A percentile compares a stretch with the other conserved stretches of the same genome.
These are phyloP conservation scores for Elongisporangium anandrum DNA, from an alignment of 352 stramenopile genomes.

Conservation along the genomic window DNA sequence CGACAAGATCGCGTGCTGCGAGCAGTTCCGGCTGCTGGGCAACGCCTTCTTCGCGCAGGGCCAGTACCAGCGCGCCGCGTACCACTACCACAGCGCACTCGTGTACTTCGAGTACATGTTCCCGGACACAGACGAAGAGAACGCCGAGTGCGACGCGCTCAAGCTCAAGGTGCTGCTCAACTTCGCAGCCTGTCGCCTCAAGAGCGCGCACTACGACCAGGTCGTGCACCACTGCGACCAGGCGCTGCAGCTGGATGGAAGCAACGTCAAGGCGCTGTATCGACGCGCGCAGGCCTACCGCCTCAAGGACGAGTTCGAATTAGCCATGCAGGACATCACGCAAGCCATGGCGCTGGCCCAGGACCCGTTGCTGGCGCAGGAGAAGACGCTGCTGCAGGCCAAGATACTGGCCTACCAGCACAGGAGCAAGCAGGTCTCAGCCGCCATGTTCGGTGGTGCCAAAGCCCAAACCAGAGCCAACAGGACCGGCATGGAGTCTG, in stretches of 20 bases:
- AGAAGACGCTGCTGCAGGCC: constrained; percentile 52
- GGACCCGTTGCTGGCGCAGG: constrained; percentile 40
- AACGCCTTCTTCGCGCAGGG: constrained; percentile 77
- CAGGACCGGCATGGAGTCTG: background rate
- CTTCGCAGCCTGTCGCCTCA: constrained; percentile 67
- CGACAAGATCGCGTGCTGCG: constrained; percentile 56
- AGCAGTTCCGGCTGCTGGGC: constrained; percentile 61
- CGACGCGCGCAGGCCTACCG: constrained; percentile 59
- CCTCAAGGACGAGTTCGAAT: constrained; percentile 65
- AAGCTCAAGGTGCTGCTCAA: constrained; percentile 69
- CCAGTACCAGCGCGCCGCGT: constrained; percentile 76
- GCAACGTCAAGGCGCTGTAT: constrained; percentile 67
- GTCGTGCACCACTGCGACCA: constrained; percentile 58
- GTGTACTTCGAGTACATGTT: constrained; percentile 89
- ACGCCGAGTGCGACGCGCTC: constrained; percentile 37
- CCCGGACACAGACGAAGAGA: constrained; percentile 53
- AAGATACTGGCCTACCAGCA: constrained; percentile 75
- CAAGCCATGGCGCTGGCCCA: constrained; percentile 24
- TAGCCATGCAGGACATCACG: constrained; percentile 42
- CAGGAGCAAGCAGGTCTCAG: constrained; percentile 55
- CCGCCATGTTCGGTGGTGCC: constrained; percentile 58
- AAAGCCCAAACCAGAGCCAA: constrained; percentile 4
- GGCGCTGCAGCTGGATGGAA: constrained; percentile 46
- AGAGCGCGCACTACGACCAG: constrained; percentile 70
- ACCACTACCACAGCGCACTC: constrained; percentile 78